Percentiles rank a stretch among this genome's conserved stretches.
phyloP scores from a whole-genome alignment of 1,284 basidiomycete species.

The Exsudoporus floridanus region DNA sequence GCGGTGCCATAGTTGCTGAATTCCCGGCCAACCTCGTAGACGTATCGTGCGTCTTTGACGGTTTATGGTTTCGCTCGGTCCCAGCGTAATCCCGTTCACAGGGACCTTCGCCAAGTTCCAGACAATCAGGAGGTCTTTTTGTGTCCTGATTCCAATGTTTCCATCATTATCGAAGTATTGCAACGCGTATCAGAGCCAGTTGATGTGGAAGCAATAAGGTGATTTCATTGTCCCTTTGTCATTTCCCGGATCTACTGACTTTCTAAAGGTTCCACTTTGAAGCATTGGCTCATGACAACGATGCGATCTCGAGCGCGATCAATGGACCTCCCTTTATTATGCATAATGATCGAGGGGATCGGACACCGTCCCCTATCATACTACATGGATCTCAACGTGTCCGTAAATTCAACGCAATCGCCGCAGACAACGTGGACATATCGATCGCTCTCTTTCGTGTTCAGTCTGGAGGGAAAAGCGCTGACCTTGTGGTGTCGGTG shows the following conservation, averaged over 20 bases:
- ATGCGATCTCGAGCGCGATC: slow-evolving; percentile 58
- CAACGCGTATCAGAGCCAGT: slow-evolving; percentile 60
- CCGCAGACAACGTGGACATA: slow-evolving; percentile 69
- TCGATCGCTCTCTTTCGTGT: slow-evolving; percentile 80
- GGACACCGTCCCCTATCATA: slow-evolving; percentile 58
- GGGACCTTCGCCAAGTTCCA: slow-evolving; percentile 90
- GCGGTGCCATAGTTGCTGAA: slow-evolving; percentile 76
- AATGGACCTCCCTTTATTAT: slow-evolving; percentile 31
- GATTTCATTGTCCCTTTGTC: slow-evolving; percentile 24
- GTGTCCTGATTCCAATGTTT: slow-evolving; percentile 61
- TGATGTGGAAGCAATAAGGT: slow-evolving; percentile 67
- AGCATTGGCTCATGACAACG: slow-evolving; percentile 91
- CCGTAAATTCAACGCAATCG: slow-evolving; percentile 70
- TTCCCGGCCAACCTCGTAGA: slow-evolving; percentile 70
- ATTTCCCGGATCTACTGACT: slow-evolving; percentile 8
- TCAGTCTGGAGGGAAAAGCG: slow-evolving; percentile 49
- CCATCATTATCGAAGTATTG: slow-evolving; percentile 86
- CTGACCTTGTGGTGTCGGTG: slow-evolving; percentile 80
- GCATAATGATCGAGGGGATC: slow-evolving; percentile 43
- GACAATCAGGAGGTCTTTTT: slow-evolving; percentile 96
- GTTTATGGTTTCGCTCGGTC: neutral
- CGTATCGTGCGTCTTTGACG: slow-evolving; percentile 69
- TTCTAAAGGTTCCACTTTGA: slow-evolving; percentile 81
- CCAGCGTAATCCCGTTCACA: slow-evolving; percentile 37
- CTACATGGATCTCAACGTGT: slow-evolving; percentile 72